Evolutionary conservation across 306 rosid genomes (phyloP), one percentile per base, ranked within the genome.

Genomic region (Citrullus amarus): DNA sequence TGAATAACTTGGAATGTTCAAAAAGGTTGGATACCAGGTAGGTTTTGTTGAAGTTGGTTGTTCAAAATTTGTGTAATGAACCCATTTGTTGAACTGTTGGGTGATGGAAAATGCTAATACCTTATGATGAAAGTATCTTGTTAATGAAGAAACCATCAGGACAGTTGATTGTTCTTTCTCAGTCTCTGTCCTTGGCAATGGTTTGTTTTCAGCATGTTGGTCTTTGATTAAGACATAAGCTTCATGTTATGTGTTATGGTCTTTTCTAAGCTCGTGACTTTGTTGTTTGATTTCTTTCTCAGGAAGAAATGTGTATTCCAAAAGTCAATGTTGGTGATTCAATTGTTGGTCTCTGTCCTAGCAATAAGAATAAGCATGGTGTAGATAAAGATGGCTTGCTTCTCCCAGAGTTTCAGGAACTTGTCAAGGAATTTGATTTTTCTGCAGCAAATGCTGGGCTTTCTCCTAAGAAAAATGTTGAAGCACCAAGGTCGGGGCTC

Each of bases 261-360:
- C n/a, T 28, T 65, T 44, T 69, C 75, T 69, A 69, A 69, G 55
- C 10, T 34, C 10, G 44, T 6, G 20, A 32, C 15, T 20, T 67
- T 1, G n/a, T 48, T 9, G 38, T 71, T 71, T 73, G 77, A 51
- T 73, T 46, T 71, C 61, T 28, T 41, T 76, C 56, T 18, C 86
- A 92, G 97, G 97, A 88, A 74, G 93, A 85, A 83, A 70, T 78
- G 77, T 75, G 72, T 88, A 77, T 76, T 62, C 88, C 58, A 28
- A 89, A 79, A 79, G 80, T 65, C 74, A 57, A 82, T 39, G 55
- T 56, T 79, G 84, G 80, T 53, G 81, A 73, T 81, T 88, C 89
- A 73, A 55, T 79, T 30, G 22, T 44, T 32, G 70, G 82, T 76
- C 25, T 79, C 65, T 86, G 92, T 63, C 88, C 90, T 46, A 68